phyloP scores from a whole-genome alignment of 805 yeast species.

The Saccharomycopsis babjevae region DNA sequence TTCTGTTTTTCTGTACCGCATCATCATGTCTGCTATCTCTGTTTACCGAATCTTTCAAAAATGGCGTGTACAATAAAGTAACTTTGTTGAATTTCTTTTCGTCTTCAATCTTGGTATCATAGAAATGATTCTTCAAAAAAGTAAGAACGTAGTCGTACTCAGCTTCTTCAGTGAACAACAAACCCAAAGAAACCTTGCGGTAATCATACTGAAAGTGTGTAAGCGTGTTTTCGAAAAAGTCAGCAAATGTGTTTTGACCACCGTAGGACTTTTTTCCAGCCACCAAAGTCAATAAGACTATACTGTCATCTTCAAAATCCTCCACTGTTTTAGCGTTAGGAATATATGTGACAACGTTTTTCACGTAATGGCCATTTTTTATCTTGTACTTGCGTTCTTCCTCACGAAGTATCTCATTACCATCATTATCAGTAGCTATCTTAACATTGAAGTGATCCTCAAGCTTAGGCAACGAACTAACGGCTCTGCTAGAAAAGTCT shows the following conservation, averaged over 20 bases:
- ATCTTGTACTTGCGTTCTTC: not conserved
- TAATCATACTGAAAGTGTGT: conserved; percentile 22
- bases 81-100: conserved; percentile 11
- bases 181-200: conserved; percentile 21
- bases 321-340: conserved; percentile 6
- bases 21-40: conserved; percentile 15
- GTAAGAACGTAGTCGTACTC: conserved; percentile 4
- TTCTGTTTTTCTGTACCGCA: conserved; percentile 22
- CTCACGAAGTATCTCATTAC: not conserved
- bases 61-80: conserved; percentile 15
- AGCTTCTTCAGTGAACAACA: conserved; percentile 13
- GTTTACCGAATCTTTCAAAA: conserved; percentile 6
- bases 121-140: conserved; percentile 7
- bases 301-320: conserved; percentile 1
- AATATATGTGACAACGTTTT: conserved; percentile 2
- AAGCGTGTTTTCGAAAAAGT: conserved; percentile 26
- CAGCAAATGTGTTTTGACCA: conserved; percentile 24
- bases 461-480: not conserved
- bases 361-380: conserved; percentile 1
- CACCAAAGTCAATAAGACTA: conserved; percentile 10
- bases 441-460: not conserved
- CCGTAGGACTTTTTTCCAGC: conserved; percentile 28
- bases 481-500: not conserved
- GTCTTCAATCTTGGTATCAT: conserved; percentile 12
- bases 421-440: not conserved